Conservation (phyloP, 352 stramenopile genomes). For the Phytophthora cajani region DNA sequence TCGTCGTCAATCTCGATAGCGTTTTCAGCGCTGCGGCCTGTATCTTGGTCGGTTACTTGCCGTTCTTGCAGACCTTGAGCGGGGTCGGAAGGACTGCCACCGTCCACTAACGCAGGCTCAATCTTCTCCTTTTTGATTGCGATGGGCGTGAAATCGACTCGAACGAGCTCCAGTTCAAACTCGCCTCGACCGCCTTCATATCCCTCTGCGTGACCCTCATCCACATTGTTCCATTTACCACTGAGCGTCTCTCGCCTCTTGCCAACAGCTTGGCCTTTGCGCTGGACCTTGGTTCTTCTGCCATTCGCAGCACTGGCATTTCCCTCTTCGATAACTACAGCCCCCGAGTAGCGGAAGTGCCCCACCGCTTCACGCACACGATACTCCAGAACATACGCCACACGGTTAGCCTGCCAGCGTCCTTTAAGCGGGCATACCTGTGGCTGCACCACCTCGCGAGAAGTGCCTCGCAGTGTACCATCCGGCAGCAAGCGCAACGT, state of each 20-base stretch:
- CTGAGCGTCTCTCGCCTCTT: constrained; percentile 41
- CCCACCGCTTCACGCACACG: constrained; percentile 69
- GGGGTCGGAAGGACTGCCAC: not conserved
- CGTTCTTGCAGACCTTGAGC: constrained; percentile 9
- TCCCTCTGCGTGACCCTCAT: constrained; percentile 50
- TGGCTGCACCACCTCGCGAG: constrained; percentile 64
- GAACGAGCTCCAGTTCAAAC: constrained; percentile 61
- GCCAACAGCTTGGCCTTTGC: constrained; percentile 7
- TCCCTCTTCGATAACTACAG: constrained; percentile 38
- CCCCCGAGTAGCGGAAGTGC: constrained; percentile 66
- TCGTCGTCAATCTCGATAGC: constrained; percentile 30
- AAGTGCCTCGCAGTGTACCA: constrained; percentile 59
- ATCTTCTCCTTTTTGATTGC: constrained; percentile 24
- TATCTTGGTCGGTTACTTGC: not conserved
- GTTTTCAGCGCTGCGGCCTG: constrained; percentile 1
- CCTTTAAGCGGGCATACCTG: constrained; percentile 60
- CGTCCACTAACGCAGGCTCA: constrained; percentile 10
- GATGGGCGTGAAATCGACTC: constrained; percentile 34
- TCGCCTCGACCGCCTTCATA: constrained; percentile 64
- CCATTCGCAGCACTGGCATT: constrained; percentile 5
- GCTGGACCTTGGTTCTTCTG: constrained; percentile 10
- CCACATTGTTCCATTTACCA: constrained; percentile 71
- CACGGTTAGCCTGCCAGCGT: constrained; percentile 59
- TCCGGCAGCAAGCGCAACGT: constrained; percentile 64
- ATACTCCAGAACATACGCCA: constrained; percentile 71